phyloP scores from a whole-genome alignment of 2,329 filamentous ascomycete genomes.

The Aspergillus sp. region DNA sequence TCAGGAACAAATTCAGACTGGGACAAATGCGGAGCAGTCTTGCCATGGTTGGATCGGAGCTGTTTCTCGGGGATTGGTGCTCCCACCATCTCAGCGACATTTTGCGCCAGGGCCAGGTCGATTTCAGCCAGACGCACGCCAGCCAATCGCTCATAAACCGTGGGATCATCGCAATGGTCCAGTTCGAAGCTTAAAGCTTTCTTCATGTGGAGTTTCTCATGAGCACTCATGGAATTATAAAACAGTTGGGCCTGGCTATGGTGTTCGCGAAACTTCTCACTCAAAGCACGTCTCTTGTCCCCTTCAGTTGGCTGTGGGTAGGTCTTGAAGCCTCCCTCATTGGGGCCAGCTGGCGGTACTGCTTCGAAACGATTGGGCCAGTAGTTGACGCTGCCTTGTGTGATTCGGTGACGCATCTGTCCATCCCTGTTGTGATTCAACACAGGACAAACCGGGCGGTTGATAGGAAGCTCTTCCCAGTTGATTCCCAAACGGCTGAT shows the following conservation, averaged over 20 bases:
- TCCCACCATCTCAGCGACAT: slow-evolving; percentile 63
- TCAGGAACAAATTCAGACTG: slow-evolving; percentile 59
- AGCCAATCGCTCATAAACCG: slow-evolving; percentile 65
- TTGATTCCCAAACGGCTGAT: slow-evolving; percentile 64
- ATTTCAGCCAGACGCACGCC: slow-evolving; percentile 62
- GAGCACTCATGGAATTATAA: slow-evolving; percentile 58
- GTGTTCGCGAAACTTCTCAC: slow-evolving; percentile 70
- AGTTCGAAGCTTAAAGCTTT: slow-evolving; percentile 47
- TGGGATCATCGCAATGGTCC: slow-evolving; percentile 58
- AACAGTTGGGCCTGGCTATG: slow-evolving; percentile 72
- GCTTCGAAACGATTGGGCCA: slow-evolving; percentile 65
- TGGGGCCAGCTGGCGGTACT: slow-evolving; percentile 52
- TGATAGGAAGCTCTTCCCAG: slow-evolving; percentile 70
- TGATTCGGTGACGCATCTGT: slow-evolving; percentile 63
- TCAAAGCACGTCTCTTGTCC: slow-evolving; percentile 58
- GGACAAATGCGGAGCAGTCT: slow-evolving; percentile 52
- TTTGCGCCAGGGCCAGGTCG: slow-evolving; percentile 59
- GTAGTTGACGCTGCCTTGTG: slow-evolving; percentile 66
- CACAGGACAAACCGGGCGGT: slow-evolving; percentile 64
- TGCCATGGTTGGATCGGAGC: slow-evolving; percentile 56
- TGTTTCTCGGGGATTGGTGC: slow-evolving; percentile 50
- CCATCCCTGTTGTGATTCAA: slow-evolving; percentile 74
- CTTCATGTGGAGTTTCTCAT: slow-evolving; percentile 41
- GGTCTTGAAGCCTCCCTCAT: slow-evolving; percentile 62
- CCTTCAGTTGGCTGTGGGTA: slow-evolving; percentile 58